Evolutionary conservation across 164 flowering plant species (phyloP), one percentile per base, ranked within the genome.

Genomic region (Cinnamomum chago): DNA sequence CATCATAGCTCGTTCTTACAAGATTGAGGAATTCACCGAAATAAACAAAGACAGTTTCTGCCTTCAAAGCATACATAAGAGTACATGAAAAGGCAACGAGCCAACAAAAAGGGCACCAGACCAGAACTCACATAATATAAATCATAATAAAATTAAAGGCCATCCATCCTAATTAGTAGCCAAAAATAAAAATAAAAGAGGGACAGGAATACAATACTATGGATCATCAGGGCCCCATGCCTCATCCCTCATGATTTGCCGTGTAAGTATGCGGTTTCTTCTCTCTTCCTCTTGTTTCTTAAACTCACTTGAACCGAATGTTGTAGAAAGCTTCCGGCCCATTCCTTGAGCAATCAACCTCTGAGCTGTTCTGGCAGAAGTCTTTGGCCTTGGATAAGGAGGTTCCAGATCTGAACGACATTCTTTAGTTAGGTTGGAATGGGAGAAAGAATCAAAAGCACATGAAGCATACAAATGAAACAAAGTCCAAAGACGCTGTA

Each of bases 301-400:
- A 58, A 86, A 70, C 73, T 95, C 99, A 64, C 68, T 77, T 9
- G 94, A 88, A 28, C 93, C 94, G 70, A 84, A 83, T 23, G 85
- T 50, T 0, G 86, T 72, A 3, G 94, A 85, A 71, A 89, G 76
- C 82, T 88, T 93, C 75, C 83, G 77, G 69, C 99, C 98, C 90
- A 93, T 90, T 23, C 90, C 88, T 50, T 92, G 96, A 28, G 98
- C 98, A 82, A 95, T 95, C 75, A 93, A 72, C 78, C 98, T 86
- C 81, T 89, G 88, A 0, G 98, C 99, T 27, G 97, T 87, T 83
- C 89, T 86, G 52, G 88, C 91, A 64, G 99, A 93, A 47, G 99
- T 93, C 80, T 87, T 76, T 14, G 99, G 97, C 79, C 99, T 84
- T 70, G 81, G 90, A 51, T 86, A 81, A 65, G 98, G 97, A 75